phyloP scores from a whole-genome alignment of 768 basidiomycete species.

The Suillus fuscotomentosus region DNA sequence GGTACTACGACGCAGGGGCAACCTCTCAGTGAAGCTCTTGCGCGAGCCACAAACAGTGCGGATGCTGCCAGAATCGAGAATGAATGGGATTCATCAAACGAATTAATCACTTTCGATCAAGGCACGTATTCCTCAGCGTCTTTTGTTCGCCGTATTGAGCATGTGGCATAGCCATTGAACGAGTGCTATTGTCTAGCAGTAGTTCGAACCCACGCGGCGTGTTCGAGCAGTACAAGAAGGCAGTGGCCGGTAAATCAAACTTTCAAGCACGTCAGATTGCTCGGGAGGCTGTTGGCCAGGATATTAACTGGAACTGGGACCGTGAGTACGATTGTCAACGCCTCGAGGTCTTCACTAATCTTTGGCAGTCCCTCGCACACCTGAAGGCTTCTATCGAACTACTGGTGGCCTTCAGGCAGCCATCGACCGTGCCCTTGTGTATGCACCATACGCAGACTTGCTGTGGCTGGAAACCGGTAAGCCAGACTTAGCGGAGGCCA shows the following conservation, averaged over 20 bases:
- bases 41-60: slow-evolving; percentile 60
- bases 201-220: slow-evolving; percentile 38
- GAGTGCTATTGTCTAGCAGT: slow-evolving; percentile 17
- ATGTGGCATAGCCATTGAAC: slow-evolving; percentile 19
- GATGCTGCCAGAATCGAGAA: slow-evolving; percentile 75
- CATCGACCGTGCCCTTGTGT: slow-evolving; percentile 75
- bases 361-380: slow-evolving; percentile 74
- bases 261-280: slow-evolving; percentile 70
- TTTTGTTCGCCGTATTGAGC: slow-evolving; percentile 2
- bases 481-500: slow-evolving; percentile 81
- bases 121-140: slow-evolving; percentile 42
- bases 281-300: slow-evolving; percentile 58
- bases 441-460: slow-evolving; percentile 85
- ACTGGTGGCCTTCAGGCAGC: slow-evolving; percentile 80
- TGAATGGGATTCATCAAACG: slow-evolving; percentile 67
- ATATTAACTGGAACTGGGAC: slow-evolving; percentile 89
- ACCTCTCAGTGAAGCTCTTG: slow-evolving; percentile 67
- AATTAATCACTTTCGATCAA: slow-evolving; percentile 81
- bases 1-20: slow-evolving; percentile 52
- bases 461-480: slow-evolving; percentile 92
- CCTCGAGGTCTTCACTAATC: slow-evolving; percentile 6
- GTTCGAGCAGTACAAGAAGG: slow-evolving; percentile 56
- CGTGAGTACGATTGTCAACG: slow-evolving; percentile 41
- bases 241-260: slow-evolving; percentile 66
- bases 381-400: slow-evolving; percentile 90